These are phyloP conservation scores for Colletotrichum simmondsii DNA, from an alignment of 2,329 filamentous ascomycete genomes.

Conservation along the genomic window DNA sequence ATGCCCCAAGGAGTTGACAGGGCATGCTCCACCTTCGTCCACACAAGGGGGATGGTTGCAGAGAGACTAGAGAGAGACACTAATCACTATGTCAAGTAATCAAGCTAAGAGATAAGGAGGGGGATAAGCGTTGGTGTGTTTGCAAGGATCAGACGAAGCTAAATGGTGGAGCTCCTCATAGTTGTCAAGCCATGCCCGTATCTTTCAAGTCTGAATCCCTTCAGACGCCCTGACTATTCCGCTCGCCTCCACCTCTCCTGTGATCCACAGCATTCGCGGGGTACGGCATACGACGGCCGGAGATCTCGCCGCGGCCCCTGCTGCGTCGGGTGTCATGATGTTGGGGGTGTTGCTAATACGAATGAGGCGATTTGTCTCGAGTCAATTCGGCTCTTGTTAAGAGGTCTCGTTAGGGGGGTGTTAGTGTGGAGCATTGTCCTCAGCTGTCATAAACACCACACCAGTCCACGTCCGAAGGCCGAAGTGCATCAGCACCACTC, in stretches of 20 bases:
- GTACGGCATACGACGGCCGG: conserved; percentile 11
- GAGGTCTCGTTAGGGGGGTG: not conserved
- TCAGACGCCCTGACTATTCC: not conserved
- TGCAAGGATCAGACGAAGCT: conserved; percentile 23
- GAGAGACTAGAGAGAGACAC: not conserved
- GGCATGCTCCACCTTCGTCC: conserved; percentile 9
- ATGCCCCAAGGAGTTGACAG: not conserved
- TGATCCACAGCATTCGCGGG: conserved; percentile 17
- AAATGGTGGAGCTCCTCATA: conserved; percentile 27
- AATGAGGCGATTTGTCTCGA: not conserved
- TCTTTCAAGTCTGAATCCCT: conserved; percentile 16
- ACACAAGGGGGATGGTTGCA: not conserved
- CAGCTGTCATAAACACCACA: not conserved
- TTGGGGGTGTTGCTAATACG: conserved; percentile 3
- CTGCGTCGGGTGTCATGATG: not conserved
- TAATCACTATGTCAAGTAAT: not conserved
- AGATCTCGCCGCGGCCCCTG: conserved; percentile 20
- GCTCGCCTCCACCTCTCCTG: conserved; percentile 18
- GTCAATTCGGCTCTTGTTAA: not conserved
- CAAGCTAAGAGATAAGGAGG: not conserved
- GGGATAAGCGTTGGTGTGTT: not conserved
- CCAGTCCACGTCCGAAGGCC: conserved; percentile 3
- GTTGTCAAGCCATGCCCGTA: conserved; percentile 16
- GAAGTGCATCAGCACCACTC: conserved; percentile 6
- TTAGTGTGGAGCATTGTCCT: conserved; percentile 13